These are phyloP conservation scores for Quercus dentata DNA, from an alignment of 306 rosid genomes.

Conservation along the genomic window DNA sequence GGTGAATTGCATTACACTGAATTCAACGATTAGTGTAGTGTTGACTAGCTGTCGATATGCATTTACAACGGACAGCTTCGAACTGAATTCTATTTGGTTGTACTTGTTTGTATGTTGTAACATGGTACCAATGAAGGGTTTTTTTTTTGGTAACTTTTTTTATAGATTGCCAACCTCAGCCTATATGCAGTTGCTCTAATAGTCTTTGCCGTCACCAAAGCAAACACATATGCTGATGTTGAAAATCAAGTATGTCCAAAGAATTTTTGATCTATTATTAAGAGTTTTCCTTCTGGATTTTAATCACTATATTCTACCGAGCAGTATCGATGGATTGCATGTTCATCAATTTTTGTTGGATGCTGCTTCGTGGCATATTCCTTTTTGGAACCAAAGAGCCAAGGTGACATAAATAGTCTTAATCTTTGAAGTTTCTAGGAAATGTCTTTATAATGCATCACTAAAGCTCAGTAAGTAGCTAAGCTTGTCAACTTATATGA, in stretches of 20 bases:
- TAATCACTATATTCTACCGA: constrained; percentile 17
- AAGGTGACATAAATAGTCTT: neutral
- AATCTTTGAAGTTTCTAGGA: no score
- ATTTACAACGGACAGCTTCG: constrained; percentile 69
- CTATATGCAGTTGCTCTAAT: constrained; percentile 71
- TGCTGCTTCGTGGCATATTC: constrained; percentile 82
- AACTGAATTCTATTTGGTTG: constrained; percentile 11
- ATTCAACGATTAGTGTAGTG: constrained; percentile 84
- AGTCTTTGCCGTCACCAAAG: constrained; percentile 49
- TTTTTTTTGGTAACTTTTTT: neutral
- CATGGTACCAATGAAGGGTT: neutral
- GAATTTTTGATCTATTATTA: constrained; percentile 18
- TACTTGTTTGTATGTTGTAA: neutral
- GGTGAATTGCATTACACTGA: constrained; percentile 88
- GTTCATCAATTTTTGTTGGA: constrained; percentile 79
- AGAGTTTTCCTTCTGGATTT: constrained; percentile 10
- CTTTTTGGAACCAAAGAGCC: constrained; percentile 67
- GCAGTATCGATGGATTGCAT: constrained; percentile 96
- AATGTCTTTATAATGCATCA: no score
- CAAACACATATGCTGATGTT: constrained; percentile 43
- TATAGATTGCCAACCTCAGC: constrained; percentile 85
- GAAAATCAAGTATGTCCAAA: constrained; percentile 61
- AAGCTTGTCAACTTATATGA: no score
- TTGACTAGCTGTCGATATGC: constrained; percentile 94
- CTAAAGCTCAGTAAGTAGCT: no score